These are phyloP conservation scores for Solanum chacoense DNA, from an alignment of 305 asterid genomes.

Conservation along the genomic window DNA sequence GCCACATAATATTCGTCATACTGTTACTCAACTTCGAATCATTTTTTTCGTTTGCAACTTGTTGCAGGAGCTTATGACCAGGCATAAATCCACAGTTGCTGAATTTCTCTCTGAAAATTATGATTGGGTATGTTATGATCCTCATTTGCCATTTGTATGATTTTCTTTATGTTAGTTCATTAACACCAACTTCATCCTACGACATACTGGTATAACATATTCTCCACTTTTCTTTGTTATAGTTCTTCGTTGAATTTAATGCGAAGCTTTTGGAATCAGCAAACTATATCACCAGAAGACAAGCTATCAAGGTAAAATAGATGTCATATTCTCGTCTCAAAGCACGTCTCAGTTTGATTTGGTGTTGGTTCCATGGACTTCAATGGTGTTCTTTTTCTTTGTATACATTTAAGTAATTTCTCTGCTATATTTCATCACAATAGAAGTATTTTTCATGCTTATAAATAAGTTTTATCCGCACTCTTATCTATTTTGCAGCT, in stretches of 20 bases:
- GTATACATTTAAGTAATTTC: background rate
- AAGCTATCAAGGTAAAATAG: constrained; percentile 59
- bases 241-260: constrained; percentile 83
- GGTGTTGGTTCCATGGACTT: background rate
- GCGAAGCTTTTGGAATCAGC: constrained; percentile 67
- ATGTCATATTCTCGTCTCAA: background rate
- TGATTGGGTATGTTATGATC: constrained; percentile 47
- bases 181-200: background rate
- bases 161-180: background rate
- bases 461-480: background rate
- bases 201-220: background rate
- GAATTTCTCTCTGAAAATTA: constrained; percentile 55
- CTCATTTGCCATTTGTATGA: background rate
- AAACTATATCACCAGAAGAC: constrained; percentile 81
- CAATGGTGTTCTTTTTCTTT: background rate
- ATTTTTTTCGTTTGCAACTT: constrained; percentile 8
- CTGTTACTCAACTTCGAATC: background rate
- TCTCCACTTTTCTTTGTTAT: background rate
- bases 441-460: too few relatives aligned
- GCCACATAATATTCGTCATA: background rate
- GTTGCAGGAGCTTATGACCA: constrained; percentile 79
- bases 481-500: constrained; percentile 30
- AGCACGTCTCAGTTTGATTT: background rate
- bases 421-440: background rate
- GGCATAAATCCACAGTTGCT: constrained; percentile 86